phyloP scores from a whole-genome alignment of 2,329 filamentous ascomycete species.

The Paecilomyces variotii region DNA sequence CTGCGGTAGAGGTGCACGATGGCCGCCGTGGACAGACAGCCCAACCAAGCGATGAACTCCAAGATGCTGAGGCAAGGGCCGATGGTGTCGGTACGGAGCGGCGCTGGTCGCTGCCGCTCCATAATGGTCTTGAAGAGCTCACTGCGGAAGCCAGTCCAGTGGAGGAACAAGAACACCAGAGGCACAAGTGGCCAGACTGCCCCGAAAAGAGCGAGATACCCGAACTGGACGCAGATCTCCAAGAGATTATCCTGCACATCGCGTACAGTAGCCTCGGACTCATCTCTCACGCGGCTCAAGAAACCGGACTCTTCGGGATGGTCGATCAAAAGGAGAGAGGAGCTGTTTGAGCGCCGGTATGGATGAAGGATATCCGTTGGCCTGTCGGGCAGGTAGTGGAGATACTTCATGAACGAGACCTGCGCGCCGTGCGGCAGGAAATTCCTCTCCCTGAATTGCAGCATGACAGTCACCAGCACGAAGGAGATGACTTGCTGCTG shows the following conservation, averaged over 20 bases:
- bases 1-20: slow-evolving; percentile 81
- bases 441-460: slow-evolving; percentile 78
- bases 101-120: slow-evolving; percentile 80
- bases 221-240: slow-evolving; percentile 87
- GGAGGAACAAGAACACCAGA: slow-evolving; percentile 83
- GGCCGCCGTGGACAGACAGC: slow-evolving; percentile 77
- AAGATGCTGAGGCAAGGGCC: slow-evolving; percentile 84
- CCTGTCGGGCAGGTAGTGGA: slow-evolving; percentile 17
- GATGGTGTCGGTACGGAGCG: slow-evolving; percentile 85
- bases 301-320: slow-evolving; percentile 71
- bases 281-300: slow-evolving; percentile 69
- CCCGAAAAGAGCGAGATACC: slow-evolving; percentile 84
- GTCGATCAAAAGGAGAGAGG: slow-evolving; percentile 51
- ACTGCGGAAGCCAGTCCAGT: slow-evolving; percentile 89
- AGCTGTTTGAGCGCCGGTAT: slow-evolving; percentile 25
- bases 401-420: slow-evolving; percentile 64
- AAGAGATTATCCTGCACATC: slow-evolving; percentile 85
- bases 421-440: slow-evolving; percentile 80
- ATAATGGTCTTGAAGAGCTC: slow-evolving; percentile 92
- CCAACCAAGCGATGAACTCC: slow-evolving; percentile 87
- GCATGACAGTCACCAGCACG: slow-evolving; percentile 85
- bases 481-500: slow-evolving; percentile 93
- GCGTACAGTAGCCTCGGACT: slow-evolving; percentile 75
- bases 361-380: slow-evolving; percentile 23
- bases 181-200: slow-evolving; percentile 92